A percentile compares a stretch with the other conserved stretches of the same genome.
Evolutionary conservation across 768 basidiomycete species (phyloP).

Genomic region (Podaxis pistillaris): DNA sequence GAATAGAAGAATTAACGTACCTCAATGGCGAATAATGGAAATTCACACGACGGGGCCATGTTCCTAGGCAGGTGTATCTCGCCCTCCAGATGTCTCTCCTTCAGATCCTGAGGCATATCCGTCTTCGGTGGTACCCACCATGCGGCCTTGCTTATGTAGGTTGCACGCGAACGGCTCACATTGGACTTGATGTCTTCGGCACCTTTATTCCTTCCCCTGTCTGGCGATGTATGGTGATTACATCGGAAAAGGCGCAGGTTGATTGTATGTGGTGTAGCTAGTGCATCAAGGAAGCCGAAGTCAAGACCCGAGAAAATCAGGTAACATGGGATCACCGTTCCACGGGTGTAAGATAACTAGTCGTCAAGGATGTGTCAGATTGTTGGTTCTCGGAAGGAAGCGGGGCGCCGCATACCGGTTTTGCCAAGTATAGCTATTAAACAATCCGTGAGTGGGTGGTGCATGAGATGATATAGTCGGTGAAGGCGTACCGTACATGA

Average conservation of each 20-base stretch:
- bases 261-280: not conserved
- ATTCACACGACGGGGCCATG: not conserved
- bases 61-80: not conserved
- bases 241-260: not conserved
- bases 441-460: not conserved
- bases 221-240: not conserved
- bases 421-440: not conserved
- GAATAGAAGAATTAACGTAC: not conserved
- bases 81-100: not conserved
- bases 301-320: not conserved
- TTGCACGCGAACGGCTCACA: not conserved
- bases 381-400: not conserved
- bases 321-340: conserved; percentile 1
- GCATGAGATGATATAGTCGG: not conserved
- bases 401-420: not conserved
- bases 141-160: not conserved
- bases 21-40: not conserved
- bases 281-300: not conserved
- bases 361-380: not conserved
- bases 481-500: not conserved
- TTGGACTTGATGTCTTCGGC: not conserved
- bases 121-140: conserved; percentile 1
- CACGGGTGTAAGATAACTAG: not conserved
- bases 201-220: not conserved
- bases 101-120: not conserved